A percentile compares a stretch with the other conserved stretches of the same genome.
Conservation (phyloP, 2,329 filamentous ascomycete genomes). For the Cadophora gregata region DNA sequence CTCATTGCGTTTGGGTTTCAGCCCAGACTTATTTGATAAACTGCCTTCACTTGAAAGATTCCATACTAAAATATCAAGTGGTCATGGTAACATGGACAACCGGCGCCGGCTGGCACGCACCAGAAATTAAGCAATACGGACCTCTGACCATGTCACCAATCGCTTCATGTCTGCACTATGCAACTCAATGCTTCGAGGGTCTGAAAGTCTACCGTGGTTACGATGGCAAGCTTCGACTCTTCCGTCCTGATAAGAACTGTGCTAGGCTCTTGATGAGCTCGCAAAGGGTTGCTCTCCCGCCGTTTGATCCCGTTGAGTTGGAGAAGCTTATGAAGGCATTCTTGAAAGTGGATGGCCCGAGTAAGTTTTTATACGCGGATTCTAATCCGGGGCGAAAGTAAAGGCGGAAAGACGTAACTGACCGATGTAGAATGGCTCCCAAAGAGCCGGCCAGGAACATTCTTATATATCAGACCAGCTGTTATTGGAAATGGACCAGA, state of each 20-base stretch:
- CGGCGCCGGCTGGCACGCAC: slow-evolving; percentile 71
- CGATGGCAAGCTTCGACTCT: slow-evolving; percentile 67
- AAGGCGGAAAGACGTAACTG: not conserved
- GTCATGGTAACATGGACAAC: slow-evolving; percentile 72
- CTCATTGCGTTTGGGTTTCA: not conserved
- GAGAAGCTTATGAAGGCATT: slow-evolving; percentile 76
- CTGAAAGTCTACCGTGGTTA: slow-evolving; percentile 81
- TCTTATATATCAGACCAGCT: slow-evolving; percentile 85
- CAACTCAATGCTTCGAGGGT: slow-evolving; percentile 37
- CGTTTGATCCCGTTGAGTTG: slow-evolving; percentile 73
- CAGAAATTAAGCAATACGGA: slow-evolving; percentile 78
- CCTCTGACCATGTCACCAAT: slow-evolving; percentile 80
- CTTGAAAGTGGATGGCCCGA: slow-evolving; percentile 71
- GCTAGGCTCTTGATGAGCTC: slow-evolving; percentile 57
- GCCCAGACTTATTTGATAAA: not conserved
- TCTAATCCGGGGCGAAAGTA: not conserved
- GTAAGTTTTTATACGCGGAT: slow-evolving; percentile 28
- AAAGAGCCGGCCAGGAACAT: slow-evolving; percentile 67
- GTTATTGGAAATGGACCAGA: slow-evolving; percentile 83
- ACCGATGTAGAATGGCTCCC: slow-evolving; percentile 73
- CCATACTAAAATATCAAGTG: slow-evolving; percentile 50
- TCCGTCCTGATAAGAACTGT: slow-evolving; percentile 64
- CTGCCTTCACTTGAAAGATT: not conserved
- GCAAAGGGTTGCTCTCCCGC: slow-evolving; percentile 73
- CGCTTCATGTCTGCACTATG: slow-evolving; percentile 81